Conservation (phyloP, 2,329 filamentous ascomycete genomes). For the Cryphonectria radicalis region DNA sequence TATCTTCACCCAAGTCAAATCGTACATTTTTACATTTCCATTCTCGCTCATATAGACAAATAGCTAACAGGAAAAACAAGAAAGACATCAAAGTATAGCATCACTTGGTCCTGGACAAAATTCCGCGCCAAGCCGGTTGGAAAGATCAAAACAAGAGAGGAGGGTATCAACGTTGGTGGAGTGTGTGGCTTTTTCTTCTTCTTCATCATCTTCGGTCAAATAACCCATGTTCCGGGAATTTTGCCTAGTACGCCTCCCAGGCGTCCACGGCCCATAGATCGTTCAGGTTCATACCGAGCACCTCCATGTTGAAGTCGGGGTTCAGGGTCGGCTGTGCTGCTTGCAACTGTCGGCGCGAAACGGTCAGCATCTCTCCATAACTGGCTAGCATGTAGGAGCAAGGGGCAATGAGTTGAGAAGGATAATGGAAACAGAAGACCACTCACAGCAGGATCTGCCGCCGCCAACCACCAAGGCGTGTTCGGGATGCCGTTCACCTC, state of each 20-base stretch:
- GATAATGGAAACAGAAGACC: background rate
- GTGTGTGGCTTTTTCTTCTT: background rate
- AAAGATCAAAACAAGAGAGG: background rate
- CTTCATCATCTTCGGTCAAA: background rate
- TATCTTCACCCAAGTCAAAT: too few relatives aligned
- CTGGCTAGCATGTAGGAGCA: background rate
- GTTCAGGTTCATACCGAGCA: conserved; percentile 58
- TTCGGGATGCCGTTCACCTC: conserved; percentile 29
- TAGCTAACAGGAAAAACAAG: background rate
- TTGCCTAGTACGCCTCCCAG: conserved; percentile 31
- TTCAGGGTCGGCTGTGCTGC: conserved; percentile 41
- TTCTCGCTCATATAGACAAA: background rate
- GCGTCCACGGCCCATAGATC: conserved; percentile 55
- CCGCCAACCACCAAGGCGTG: conserved; percentile 36
- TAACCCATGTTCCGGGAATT: too few relatives aligned
- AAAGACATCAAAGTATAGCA: background rate
- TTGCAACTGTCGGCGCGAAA: conserved; percentile 33
- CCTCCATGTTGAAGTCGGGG: conserved; percentile 58
- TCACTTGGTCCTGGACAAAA: background rate
- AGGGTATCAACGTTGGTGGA: conserved; percentile 4
- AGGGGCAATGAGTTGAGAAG: background rate
- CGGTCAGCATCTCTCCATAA: background rate
- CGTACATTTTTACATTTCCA: background rate
- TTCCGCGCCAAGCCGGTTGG: background rate
- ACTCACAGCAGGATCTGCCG: conserved; percentile 31